Base-by-base conservation (phyloP, 768 basidiomycete genomes). In the Tylopilus felleus region DNA sequence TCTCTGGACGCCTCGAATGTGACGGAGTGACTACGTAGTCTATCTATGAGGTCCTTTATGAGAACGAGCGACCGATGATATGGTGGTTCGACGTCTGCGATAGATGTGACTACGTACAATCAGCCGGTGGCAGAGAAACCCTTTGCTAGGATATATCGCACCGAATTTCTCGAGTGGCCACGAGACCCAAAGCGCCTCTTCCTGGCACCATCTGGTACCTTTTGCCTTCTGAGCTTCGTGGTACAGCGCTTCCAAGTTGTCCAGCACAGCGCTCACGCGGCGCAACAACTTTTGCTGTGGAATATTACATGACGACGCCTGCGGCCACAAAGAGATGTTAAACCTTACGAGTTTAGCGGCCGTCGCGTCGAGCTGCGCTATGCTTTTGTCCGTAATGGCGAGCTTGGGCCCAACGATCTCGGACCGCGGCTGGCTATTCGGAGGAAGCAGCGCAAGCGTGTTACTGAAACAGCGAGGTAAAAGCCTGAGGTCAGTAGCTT, bases 91-190 rank as follows among this genome's bases (percentile, higher is more conserved):
- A 92, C 70, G 8, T 74, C 74, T 31, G 84, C 73, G 21, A 86
- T 65, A 9, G 77, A 77, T 17, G 75, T 77, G 13, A 82, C 89
- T 90, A 55, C 35, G 29, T 31, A 21, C 9, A n/a, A 39, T 62
- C 22, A 58, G 49, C 10, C 16, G 3, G 39, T 31, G 22, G 39
- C 36, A 41, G n/a, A 39, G n/a, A 42, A 35, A 19, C 13, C 14
- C 14, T 2, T 14, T n/a, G 22, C 19, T 36, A 12, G 29, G 36
- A 39, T 41, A 31, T 19, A 48, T 65, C 75, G 39, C 55, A 88
- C 90, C 87, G 52, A 93, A 90, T 68, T 81, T 86, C 60, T 88
- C 85, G 25, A 92, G 71, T 0, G 90, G 75, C 90, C 90, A 93
- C 12, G 90, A 90, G 23, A 80, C 72, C 90, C 90, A 93, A 41